These are phyloP conservation scores for Gyromitra esculenta DNA, from an alignment of 2,329 filamentous ascomycete species.

Conservation along the genomic window DNA sequence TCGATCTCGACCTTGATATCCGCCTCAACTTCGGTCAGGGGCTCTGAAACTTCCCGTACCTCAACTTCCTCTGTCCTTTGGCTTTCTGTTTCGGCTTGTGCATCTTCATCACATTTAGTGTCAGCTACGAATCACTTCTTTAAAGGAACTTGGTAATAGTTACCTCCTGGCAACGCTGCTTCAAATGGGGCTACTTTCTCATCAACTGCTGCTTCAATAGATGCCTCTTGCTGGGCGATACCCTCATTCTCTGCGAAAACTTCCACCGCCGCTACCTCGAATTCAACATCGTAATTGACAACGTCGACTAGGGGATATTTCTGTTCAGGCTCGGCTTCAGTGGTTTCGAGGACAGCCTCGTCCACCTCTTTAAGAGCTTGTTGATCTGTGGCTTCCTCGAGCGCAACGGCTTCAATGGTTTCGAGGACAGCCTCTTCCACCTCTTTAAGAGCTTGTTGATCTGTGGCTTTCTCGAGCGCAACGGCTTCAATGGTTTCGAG, in stretches of 20 bases:
- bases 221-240: conserved; percentile 2
- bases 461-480: conserved; percentile 9
- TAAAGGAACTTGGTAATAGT: neutral
- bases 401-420: conserved; percentile 11
- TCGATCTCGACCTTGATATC: conserved; percentile 3
- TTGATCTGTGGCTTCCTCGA: conserved; percentile 4
- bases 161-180: conserved; percentile 13
- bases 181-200: neutral
- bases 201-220: neutral
- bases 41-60: neutral
- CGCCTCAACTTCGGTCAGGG: conserved; percentile 7
- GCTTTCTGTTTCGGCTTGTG: neutral
- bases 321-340: neutral
- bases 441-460: conserved; percentile 10
- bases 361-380: conserved; percentile 19
- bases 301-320: neutral
- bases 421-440: conserved; percentile 6
- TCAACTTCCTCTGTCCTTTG: conserved; percentile 21
- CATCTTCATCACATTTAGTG: neutral
- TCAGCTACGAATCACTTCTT: neutral
- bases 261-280: conserved; percentile 1
- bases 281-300: neutral
- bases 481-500: conserved; percentile 7
- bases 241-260: conserved; percentile 6
- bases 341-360: neutral